A percentile compares a stretch with the other conserved stretches of the same genome.
These are phyloP conservation scores for Hevea brasiliensis DNA, from an alignment of 345 rosid species.

Conservation along the genomic window DNA sequence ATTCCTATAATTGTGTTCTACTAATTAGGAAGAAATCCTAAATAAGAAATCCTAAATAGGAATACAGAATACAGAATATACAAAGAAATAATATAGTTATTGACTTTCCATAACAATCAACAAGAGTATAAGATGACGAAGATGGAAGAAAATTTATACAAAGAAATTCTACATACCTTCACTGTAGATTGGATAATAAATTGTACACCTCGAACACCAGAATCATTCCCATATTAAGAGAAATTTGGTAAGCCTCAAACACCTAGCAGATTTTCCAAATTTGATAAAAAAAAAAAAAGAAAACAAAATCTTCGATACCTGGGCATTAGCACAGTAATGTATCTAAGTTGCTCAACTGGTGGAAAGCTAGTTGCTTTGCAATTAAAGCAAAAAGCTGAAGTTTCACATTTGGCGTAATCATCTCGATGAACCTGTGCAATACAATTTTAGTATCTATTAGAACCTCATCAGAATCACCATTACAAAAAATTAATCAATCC, in stretches of 20 bases:
- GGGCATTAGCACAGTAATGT: slow-evolving; percentile 66
- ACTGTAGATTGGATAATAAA: slow-evolving; percentile 82
- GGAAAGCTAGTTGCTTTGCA: slow-evolving; percentile 89
- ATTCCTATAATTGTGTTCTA: too few species aligned
- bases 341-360: slow-evolving; percentile 98
- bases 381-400: slow-evolving; percentile 76
- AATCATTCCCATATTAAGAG: slow-evolving; percentile 54
- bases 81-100: too few species aligned
- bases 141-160: not conserved
- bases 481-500: not conserved
- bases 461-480: slow-evolving; percentile 10
- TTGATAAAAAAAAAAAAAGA: not conserved
- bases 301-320: slow-evolving; percentile 44
- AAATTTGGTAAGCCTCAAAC: slow-evolving; percentile 3
- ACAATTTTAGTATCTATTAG: slow-evolving; percentile 12
- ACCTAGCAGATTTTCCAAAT: not conserved
- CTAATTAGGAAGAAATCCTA: too few species aligned
- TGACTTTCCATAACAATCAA: too few species aligned
- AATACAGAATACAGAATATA: too few species aligned
- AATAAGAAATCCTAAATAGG: too few species aligned
- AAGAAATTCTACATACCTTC: slow-evolving; percentile 46
- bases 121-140: not conserved
- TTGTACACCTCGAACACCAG: slow-evolving; percentile 71
- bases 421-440: slow-evolving; percentile 75
- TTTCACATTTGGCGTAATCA: slow-evolving; percentile 66